Evolutionary conservation across 441 rosid species (phyloP).

Genomic region (Kokia cookei): DNA sequence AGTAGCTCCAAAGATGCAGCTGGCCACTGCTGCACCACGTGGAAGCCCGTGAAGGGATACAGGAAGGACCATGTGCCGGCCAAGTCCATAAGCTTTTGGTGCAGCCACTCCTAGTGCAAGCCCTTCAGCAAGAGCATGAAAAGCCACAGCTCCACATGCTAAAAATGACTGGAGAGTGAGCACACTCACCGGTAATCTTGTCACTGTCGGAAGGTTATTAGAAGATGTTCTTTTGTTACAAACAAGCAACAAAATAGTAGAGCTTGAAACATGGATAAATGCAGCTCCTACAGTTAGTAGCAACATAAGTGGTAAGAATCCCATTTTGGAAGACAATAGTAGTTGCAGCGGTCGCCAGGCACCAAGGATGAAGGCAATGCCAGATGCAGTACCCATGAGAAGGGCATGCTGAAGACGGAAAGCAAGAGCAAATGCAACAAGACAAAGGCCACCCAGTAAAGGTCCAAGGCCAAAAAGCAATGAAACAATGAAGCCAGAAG

Average conservation of each 20-base stretch:
- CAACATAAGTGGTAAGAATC: conserved; percentile 44
- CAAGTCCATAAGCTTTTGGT: conserved; percentile 90
- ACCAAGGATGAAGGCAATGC: conserved; percentile 87
- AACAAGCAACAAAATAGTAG: conserved; percentile 41
- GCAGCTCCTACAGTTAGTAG: conserved; percentile 60
- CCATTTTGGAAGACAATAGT: conserved; percentile 74
- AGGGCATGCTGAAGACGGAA: conserved; percentile 85
- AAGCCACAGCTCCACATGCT: conserved; percentile 81
- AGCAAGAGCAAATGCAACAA: conserved; percentile 70
- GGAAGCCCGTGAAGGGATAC: conserved; percentile 94
- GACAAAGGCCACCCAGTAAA: conserved; percentile 73
- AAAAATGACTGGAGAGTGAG: conserved; percentile 85
- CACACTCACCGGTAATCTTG: conserved; percentile 59
- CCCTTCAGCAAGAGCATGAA: conserved; percentile 96
- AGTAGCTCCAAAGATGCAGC: conserved; percentile 73
- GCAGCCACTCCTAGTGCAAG: conserved; percentile 98
- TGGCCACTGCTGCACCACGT: conserved; percentile 93
- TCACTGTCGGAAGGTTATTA: conserved; percentile 36
- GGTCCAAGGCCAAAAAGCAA: conserved; percentile 98
- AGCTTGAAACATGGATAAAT: conserved; percentile 46
- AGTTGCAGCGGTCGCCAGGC: conserved; percentile 91
- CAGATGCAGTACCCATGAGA: conserved; percentile 91
- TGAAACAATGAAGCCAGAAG: conserved; percentile 93
- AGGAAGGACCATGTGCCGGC: conserved; percentile 94
- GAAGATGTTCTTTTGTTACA: conserved; percentile 54